Evolutionary conservation across 441 rosid genomes (phyloP).

Genomic region (California macrophylla): DNA sequence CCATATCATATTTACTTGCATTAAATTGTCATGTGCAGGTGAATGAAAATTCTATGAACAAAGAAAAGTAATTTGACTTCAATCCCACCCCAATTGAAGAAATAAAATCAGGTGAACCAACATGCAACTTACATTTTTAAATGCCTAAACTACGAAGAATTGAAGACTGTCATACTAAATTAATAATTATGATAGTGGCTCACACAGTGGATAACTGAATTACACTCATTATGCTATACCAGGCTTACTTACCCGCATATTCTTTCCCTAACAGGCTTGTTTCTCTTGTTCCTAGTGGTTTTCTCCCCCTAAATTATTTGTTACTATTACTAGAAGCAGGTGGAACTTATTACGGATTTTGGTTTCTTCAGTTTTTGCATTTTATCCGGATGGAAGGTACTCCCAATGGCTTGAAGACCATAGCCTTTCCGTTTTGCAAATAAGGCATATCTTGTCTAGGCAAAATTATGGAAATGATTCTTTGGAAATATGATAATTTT

Average conservation of each 20-base stretch:
- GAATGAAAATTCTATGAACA: background rate
- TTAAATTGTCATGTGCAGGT: background rate
- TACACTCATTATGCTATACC: too few species aligned
- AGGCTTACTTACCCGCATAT: background rate
- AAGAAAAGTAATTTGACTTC: background rate
- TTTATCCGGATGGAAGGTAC: constrained; percentile 3
- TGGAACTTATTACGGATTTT: background rate
- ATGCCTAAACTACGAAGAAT: background rate
- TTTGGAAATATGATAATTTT: background rate
- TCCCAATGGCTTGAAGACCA: constrained; percentile 15
- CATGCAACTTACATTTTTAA: background rate
- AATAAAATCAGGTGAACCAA: background rate
- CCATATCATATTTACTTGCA: background rate
- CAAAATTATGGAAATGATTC: constrained; percentile 9
- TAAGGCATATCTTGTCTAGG: constrained; percentile 6
- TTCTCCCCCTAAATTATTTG: background rate
- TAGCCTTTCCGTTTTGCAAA: constrained; percentile 5
- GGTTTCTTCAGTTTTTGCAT: background rate
- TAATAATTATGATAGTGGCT: background rate
- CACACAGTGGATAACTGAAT: too few species aligned
- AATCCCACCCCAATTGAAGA: background rate
- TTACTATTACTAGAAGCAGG: constrained; percentile 1
- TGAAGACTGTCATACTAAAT: background rate
- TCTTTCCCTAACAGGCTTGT: background rate
- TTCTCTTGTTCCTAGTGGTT: background rate